Evolutionary conservation across 345 rosid species (phyloP), one percentile per base, ranked within the genome.

Genomic region (Turnera subulata): DNA sequence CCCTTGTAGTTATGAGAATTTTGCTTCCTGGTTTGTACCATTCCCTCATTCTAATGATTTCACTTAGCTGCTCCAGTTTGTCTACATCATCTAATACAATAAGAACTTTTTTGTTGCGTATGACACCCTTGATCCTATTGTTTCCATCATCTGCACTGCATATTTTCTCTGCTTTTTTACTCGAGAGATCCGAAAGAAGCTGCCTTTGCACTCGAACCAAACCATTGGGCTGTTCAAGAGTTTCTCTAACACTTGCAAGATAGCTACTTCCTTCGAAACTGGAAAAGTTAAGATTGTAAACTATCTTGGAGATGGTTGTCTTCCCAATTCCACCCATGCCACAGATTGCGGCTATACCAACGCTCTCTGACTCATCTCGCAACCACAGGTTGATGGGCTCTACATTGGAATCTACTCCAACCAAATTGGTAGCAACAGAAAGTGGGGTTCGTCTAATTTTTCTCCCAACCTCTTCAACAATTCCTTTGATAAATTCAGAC

Each of bases 251-350:
- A 49, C 60, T 47, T 21, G 63, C 56, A 18, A 77, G 48, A 59
- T 66, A 77, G 65, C 76, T 46, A 0, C 54, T 26, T 2, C 56
- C 62, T 26, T 77, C 66, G 56, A 70, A 77, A 37, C 19, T 56
- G 25, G 25, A 4, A 8, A 53, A 63, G 63, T 63, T 56, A 16
- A 53, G 56, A 17, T 70, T 70, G 56, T 22, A 75, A 23, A 56
- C 50, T 24, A 14, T 61, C 58, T 61, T 61, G 20, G 65, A 57
- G 42, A 52, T 61, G 18, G 71, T 59, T 17, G 65, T 53, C 55
- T 67, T 67, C 29, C 71, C 71, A 38, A 54, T 47, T 21, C 65
- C 65, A 52, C 79, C 76, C 24, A 75, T 50, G n/a, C 79, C 79
- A 32, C 54, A 50, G 22, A 40, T 20, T 23, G 51, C 47, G 32